Base-by-base conservation (phyloP, 768 basidiomycete genomes). In the Pulveroboletus sp. region DNA sequence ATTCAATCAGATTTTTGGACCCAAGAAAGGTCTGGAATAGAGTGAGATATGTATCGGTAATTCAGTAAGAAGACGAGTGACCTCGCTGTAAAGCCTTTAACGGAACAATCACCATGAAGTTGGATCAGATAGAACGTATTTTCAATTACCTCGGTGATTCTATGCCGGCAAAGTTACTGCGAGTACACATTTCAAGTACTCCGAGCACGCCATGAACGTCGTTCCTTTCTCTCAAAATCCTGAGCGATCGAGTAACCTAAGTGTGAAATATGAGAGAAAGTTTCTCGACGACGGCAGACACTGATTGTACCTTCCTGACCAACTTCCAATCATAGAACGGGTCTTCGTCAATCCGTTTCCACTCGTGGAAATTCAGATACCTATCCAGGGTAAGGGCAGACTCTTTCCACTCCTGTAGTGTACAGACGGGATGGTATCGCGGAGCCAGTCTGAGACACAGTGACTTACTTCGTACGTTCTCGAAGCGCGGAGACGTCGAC, bases 91-190 rank as follows among this genome's bases (percentile, higher is more conserved):
- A 24, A 98, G 70, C 63, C 92, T 89, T 52, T 10, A 27, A 44
- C n/a, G 14, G 30, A 42, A 46, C 9, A 51, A 39, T 62, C 51
- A 59, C 51, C 17, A 26, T 13, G 26, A 11, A 5, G 1, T 18
- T 30, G n/a, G 15, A 39, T 42, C n/a, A 18, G 30, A 15, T 6
- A 3, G 32, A 51, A 47, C 3, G 36, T 11, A 13, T 6, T 2
- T 5, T n/a, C 14, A 21, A 58, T 49, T 51, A 83, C 86, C 86
- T 83, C 9, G 85, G 69, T 32, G 89, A 89, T 70, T 96, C 94
- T 4, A 90, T 83, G 0, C 90, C 96, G 13, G 89, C 96, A 71
- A 97, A 99, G 66, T 96, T 97, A 21, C 83, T 79, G 47, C 93
- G 77, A 39, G 97, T 78, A 57, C 91, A 96, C 0, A 91, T 90